phyloP scores from a whole-genome alignment of 306 rosid genomes.

The Canavalia ensiformis region DNA sequence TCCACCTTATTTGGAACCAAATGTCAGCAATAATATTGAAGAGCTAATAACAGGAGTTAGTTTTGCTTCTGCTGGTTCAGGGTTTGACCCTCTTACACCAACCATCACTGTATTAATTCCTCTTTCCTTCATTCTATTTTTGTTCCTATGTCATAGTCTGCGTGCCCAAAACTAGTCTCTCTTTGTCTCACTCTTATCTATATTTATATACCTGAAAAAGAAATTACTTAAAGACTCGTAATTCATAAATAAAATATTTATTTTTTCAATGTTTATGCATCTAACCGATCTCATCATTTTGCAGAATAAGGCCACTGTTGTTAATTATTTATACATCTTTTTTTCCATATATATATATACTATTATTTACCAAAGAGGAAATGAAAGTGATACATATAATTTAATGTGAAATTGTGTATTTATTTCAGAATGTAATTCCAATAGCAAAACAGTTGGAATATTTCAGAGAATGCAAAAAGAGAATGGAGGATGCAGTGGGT shows the following conservation, averaged over 20 bases:
- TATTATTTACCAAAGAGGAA: not conserved
- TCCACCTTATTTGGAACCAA: constrained; percentile 81
- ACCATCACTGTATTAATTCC: constrained; percentile 48
- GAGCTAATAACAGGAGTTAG: constrained; percentile 76
- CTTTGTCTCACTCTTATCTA: no score
- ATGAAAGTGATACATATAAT: not conserved
- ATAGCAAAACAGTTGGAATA: constrained; percentile 64
- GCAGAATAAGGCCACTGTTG: no score
- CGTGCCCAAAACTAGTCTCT: no score
- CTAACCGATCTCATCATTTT: no score
- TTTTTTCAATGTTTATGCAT: no score
- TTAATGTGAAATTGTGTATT: constrained; percentile 6
- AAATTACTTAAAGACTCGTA: no score
- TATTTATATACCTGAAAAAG: no score
- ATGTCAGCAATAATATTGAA: constrained; percentile 37
- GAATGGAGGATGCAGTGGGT: constrained; percentile 55
- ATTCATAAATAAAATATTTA: no score
- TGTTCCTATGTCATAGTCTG: no score
- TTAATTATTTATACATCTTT: no score
- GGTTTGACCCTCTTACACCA: constrained; percentile 78
- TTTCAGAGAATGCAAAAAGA: constrained; percentile 64
- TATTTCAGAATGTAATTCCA: constrained; percentile 71
- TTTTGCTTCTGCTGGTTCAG: constrained; percentile 86
- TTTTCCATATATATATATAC: no score
- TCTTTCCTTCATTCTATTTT: constrained; percentile 11